Evolutionary conservation across 1,139 yeast species (phyloP), one percentile per base, ranked within the genome.

Genomic region (Blastobotrys apis): DNA sequence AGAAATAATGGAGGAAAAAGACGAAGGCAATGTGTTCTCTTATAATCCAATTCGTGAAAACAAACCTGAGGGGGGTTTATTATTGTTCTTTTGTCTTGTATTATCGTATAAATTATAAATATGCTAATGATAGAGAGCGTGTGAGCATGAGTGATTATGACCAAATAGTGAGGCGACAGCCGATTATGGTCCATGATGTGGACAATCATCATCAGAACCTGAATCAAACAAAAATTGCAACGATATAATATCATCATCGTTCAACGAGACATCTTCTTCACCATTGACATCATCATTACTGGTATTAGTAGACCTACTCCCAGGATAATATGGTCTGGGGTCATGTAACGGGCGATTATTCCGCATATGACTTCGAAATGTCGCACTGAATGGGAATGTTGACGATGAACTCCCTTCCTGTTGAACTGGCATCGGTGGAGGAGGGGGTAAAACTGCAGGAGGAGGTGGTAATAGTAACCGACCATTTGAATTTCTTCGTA

Each of bases 41-140:
- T 13, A 29, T 13, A 26, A n/a, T n/a, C n/a, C n/a, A n/a, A n/a
- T n/a, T n/a, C n/a, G n/a, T 26, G 29, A 26, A 26, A 26, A 26
- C 10, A 12, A 26, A 12, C 12, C 12, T 10, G 12, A 26, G 29
- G 12, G 12, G 29, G 29, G 12, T 26, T 26, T 10, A 12, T 26
- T 26, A 12, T 26, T 26, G 29, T 26, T 26, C 10, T 10, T 26
- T 10, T 26, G 10, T 26, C 10, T 26, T 26, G 44, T 27, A 33
- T 39, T 8, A 33, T 39, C 17, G 20, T 35, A 6, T 41, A 25
- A 25, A 35, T 21, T 5, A 9, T 34, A 8, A 34, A 13, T 10
- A 19, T 10, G 12, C 10, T 26, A 26, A 26, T 26, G 12, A 26
- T 26, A 12, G 12, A 10, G 10, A 10, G 12, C 10, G 10, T 10